phyloP scores from a whole-genome alignment of 345 rosid genomes.

The Rubroshorea leprosula region DNA sequence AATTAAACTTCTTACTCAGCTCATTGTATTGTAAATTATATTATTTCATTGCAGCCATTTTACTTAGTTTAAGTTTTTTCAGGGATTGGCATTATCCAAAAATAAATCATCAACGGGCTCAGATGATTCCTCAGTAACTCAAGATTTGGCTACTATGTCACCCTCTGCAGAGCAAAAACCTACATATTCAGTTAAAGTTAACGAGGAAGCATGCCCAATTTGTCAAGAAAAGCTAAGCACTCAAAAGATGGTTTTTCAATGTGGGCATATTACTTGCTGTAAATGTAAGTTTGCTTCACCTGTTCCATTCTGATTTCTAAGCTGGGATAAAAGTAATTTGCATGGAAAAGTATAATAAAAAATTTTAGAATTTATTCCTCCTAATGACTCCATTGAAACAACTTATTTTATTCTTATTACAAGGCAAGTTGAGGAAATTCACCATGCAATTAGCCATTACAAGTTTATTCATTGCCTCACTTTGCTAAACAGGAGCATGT shows the following conservation, averaged over 20 bases:
- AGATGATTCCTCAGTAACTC: conserved; percentile 31
- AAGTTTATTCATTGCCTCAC: no score
- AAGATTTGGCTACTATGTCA: conserved; percentile 26
- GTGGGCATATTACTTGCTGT: conserved; percentile 89
- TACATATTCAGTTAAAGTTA: conserved; percentile 32
- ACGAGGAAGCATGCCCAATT: conserved; percentile 80
- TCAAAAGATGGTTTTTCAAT: conserved; percentile 94
- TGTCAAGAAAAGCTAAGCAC: conserved; percentile 73
- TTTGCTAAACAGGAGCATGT: no score
- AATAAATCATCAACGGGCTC: conserved; percentile 40
- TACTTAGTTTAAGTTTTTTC: conserved; percentile 21
- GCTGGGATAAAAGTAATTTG: conserved; percentile 6
- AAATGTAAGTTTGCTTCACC: conserved; percentile 52
- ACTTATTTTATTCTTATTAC: neutral
- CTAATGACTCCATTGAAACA: neutral
- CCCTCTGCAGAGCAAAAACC: conserved; percentile 32
- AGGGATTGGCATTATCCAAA: conserved; percentile 75
- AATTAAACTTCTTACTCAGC: neutral
- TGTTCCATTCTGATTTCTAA: conserved; percentile 2
- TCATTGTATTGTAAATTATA: no score
- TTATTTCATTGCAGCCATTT: neutral
- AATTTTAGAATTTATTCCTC: neutral
- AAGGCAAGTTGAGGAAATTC: neutral
- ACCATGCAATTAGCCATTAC: neutral
- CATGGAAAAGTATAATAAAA: neutral